These are phyloP conservation scores for Gonapodya prolifera DNA, from an alignment of 192 early-diverging fungal genomes.

Conservation along the genomic window DNA sequence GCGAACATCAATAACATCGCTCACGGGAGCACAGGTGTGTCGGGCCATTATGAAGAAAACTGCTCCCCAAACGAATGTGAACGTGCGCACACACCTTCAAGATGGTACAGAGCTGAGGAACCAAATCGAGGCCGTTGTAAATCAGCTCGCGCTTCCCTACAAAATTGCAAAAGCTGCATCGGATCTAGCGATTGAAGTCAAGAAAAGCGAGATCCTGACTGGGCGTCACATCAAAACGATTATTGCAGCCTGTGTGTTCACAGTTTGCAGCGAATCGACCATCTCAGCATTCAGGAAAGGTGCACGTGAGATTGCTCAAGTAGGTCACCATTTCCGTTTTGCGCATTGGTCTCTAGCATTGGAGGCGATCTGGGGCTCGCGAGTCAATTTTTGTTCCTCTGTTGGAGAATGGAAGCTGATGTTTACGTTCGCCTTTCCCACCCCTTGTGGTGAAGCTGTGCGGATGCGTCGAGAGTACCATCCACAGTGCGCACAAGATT, in stretches of 20 bases:
- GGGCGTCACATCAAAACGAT: neutral
- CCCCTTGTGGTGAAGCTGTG: no score
- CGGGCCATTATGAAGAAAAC: no score
- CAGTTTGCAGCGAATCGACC: neutral
- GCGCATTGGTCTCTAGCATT: neutral
- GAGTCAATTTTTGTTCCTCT: no score
- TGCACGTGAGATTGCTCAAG: neutral
- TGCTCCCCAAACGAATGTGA: no score
- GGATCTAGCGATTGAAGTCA: neutral
- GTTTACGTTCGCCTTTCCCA: no score
- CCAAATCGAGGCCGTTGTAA: neutral
- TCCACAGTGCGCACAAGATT: no score
- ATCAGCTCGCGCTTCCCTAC: neutral
- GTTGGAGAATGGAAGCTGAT: no score
- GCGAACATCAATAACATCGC: no score
- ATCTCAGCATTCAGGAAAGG: neutral
- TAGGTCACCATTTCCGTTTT: neutral
- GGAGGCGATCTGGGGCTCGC: no score
- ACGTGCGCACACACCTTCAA: neutral
- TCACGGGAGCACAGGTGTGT: no score
- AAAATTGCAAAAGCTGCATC: neutral
- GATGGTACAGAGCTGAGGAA: neutral
- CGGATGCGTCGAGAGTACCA: no score
- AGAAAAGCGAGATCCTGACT: neutral
- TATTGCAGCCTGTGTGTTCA: neutral